phyloP scores from a whole-genome alignment of 345 rosid genomes.

The Xanthoceras sorbifolium region DNA sequence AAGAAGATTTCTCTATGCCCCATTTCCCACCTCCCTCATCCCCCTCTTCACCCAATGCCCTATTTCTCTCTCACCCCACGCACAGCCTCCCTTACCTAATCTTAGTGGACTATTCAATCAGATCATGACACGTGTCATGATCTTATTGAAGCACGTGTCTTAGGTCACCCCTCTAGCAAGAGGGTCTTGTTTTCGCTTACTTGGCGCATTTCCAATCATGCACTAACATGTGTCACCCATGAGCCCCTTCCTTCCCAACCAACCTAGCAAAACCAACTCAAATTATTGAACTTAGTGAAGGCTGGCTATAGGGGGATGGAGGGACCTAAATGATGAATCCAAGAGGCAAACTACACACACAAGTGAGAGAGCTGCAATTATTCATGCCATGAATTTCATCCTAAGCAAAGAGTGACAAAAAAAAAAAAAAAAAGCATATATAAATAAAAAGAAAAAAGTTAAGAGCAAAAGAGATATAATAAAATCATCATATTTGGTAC shows the following conservation, averaged over 20 bases:
- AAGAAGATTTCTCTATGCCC: constrained; percentile 29
- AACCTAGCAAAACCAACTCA: constrained; percentile 29
- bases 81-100: constrained; percentile 11
- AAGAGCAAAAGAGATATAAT: constrained; percentile 2
- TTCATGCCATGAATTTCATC: constrained; percentile 73
- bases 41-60: constrained; percentile 25
- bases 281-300: constrained; percentile 42
- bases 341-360: constrained; percentile 61
- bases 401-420: constrained; percentile 32
- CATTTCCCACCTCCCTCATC: constrained; percentile 20
- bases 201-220: constrained; percentile 53
- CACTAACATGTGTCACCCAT: constrained; percentile 44
- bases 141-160: constrained; percentile 29
- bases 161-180: constrained; percentile 11
- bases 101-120: neutral
- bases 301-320: constrained; percentile 13
- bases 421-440: constrained; percentile 27
- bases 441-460: neutral
- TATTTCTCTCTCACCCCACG: constrained; percentile 26
- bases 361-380: constrained; percentile 61
- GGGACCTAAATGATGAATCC: constrained; percentile 70
- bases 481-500: constrained; percentile 23
- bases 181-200: constrained; percentile 34
- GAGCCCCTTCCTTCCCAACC: constrained; percentile 17
- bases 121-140: constrained; percentile 27